Evolutionary conservation across 768 basidiomycete species (phyloP).

Genomic region (Mycena leptocephala): DNA sequence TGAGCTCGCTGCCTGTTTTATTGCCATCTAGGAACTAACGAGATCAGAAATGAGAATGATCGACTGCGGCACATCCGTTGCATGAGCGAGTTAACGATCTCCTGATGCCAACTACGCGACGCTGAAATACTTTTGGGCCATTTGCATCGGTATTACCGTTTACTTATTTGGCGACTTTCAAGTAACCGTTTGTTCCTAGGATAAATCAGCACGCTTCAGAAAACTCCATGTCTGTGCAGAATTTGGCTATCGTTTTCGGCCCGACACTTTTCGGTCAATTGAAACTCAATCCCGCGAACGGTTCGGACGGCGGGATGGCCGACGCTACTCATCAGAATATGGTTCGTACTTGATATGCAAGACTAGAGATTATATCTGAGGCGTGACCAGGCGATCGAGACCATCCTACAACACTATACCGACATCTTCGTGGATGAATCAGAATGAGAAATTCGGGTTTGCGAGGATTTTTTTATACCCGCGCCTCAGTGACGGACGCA

Average conservation of each 20-base stretch:
- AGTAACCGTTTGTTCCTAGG: slow-evolving; percentile 56
- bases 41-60: slow-evolving; percentile 91
- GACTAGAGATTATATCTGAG: background rate
- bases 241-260: slow-evolving; percentile 97
- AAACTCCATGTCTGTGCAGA: slow-evolving; percentile 95
- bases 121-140: slow-evolving; percentile 97
- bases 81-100: slow-evolving; percentile 98
- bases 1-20: slow-evolving; percentile 58
- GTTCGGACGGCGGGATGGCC: slow-evolving; percentile 70
- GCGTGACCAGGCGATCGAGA: slow-evolving; percentile 86
- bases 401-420: slow-evolving; percentile 93
- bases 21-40: slow-evolving; percentile 3
- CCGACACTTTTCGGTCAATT: slow-evolving; percentile 93
- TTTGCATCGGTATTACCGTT: slow-evolving; percentile 78
- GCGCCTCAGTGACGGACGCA: slow-evolving; percentile 33
- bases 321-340: slow-evolving; percentile 83
- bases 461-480: slow-evolving; percentile 25
- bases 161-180: background rate
- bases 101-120: slow-evolving; percentile 99
- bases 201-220: slow-evolving; percentile 81
- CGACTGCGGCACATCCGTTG: slow-evolving; percentile 94
- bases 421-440: slow-evolving; percentile 97
- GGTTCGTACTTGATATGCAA: slow-evolving; percentile 52
- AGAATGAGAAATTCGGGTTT: slow-evolving; percentile 54
- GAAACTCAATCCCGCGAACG: slow-evolving; percentile 61